These are phyloP conservation scores for Scheffersomyces segobiensis DNA, from an alignment of 1,139 yeast species.

Conservation along the genomic window DNA sequence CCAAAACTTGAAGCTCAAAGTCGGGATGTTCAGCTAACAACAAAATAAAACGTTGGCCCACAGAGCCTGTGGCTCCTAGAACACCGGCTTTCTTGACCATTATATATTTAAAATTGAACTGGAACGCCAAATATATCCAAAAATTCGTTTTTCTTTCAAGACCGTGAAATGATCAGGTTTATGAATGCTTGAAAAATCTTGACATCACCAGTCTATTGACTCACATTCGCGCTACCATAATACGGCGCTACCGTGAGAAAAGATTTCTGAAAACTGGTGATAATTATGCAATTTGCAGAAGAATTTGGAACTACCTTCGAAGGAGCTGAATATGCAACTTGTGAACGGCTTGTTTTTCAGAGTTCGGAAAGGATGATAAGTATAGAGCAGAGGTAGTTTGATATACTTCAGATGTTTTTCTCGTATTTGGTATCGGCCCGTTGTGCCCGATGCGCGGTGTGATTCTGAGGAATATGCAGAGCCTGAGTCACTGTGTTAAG, in stretches of 20 bases:
- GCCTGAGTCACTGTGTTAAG: background rate
- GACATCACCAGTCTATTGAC: background rate
- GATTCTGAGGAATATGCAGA: background rate
- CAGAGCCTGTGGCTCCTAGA: slow-evolving; percentile 96
- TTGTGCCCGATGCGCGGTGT: background rate
- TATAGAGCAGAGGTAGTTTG: background rate
- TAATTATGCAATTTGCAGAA: too few relatives aligned
- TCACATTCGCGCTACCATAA: background rate
- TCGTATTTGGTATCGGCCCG: background rate
- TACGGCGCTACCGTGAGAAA: background rate
- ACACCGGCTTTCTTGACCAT: slow-evolving; percentile 69
- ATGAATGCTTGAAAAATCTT: background rate
- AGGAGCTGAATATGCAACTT: background rate
- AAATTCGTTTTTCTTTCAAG: background rate
- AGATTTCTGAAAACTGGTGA: background rate
- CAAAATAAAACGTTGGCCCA: slow-evolving; percentile 93
- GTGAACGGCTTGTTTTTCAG: background rate
- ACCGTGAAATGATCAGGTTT: background rate
- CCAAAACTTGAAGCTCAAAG: slow-evolving; percentile 79
- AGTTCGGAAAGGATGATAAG: background rate
- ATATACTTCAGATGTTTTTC: too few relatives aligned
- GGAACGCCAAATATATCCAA: background rate
- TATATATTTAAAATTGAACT: background rate
- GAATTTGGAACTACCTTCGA: background rate
- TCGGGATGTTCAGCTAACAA: slow-evolving; percentile 86